Percentiles rank a stretch among this genome's conserved stretches.
These are phyloP conservation scores for Cryptococcus deneoformans DNA, from an alignment of 1,284 basidiomycete genomes.

Conservation along the genomic window DNA sequence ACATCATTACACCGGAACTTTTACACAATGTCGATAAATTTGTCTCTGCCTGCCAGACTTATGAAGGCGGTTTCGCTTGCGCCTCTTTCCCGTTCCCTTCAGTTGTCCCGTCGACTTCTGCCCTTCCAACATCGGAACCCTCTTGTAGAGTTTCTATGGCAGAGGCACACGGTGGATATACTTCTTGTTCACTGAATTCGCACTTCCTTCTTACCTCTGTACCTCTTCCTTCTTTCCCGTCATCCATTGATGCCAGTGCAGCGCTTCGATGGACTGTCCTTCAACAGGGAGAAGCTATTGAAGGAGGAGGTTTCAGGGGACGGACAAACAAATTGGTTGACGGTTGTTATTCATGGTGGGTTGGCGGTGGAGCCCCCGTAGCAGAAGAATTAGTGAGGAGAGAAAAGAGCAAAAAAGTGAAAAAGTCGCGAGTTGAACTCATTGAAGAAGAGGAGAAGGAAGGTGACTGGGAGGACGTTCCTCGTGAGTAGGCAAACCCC, in stretches of 20 bases:
- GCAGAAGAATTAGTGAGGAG: slow-evolving; percentile 61
- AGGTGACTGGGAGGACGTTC: slow-evolving; percentile 34
- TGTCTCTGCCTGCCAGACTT: slow-evolving; percentile 76
- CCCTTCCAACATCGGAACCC: slow-evolving; percentile 43
- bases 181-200: slow-evolving; percentile 84
- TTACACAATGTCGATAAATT: slow-evolving; percentile 56
- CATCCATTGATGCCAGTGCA: slow-evolving; percentile 59
- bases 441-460: slow-evolving; percentile 25
- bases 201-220: slow-evolving; percentile 64
- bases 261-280: slow-evolving; percentile 79
- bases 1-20: slow-evolving; percentile 85
- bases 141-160: slow-evolving; percentile 62
- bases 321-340: slow-evolving; percentile 98
- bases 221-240: slow-evolving; percentile 36
- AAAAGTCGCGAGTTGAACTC: slow-evolving; percentile 7
- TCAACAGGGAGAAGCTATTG: slow-evolving; percentile 80
- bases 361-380: slow-evolving; percentile 83
- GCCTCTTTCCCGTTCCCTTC: slow-evolving; percentile 56
- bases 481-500: slow-evolving; percentile 4
- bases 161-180: slow-evolving; percentile 98
- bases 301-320: slow-evolving; percentile 90
- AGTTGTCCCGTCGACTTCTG: slow-evolving; percentile 9
- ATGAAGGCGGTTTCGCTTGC: slow-evolving; percentile 93
- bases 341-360: slow-evolving; percentile 99
- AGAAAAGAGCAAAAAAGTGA: slow-evolving; percentile 21